Evolutionary conservation across 2,329 filamentous ascomycete genomes (phyloP), one percentile per base, ranked within the genome.

Genomic region (Calonectria leucothoes): DNA sequence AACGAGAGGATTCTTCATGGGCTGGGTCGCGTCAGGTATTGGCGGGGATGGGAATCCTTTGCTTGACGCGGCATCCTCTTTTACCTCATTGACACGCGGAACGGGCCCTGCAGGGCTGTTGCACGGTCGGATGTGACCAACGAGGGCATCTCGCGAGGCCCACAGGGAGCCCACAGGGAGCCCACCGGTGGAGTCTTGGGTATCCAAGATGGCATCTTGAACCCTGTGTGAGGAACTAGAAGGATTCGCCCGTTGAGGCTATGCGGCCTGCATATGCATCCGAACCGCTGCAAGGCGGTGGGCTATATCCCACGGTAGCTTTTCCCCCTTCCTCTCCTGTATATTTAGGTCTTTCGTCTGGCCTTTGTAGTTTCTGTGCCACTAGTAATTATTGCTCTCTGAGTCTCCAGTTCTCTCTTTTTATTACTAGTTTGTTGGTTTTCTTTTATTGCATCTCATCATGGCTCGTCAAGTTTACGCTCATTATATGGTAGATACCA

Each of bases 401-500:
- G n/a, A 57, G 31, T 15, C 29, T 39, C 15, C 33, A 37, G n/a
- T 23, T 61, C 55, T 20, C 17, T 61, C 52, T 59, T 8, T 27
- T 17, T 39, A 11, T 59, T 37, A 27, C 10, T 20, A 25, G 6
- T 37, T 39, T n/a, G 7, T 39, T 59, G 1, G 2, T 39, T 59
- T 25, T 59, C 31, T 35, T 20, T 25, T 5, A 25, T 59, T 39
- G 33, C 55, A 27, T 20, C 29, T 49, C 65, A 73, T 23, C 67
- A 78, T 78, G 76, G 61, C 76, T 27, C 76, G 77, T 45, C 76
- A 79, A 59, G 81, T 82, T 35, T 82, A 80, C 64, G 81, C 81
- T 57, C 81, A 82, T 57, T 82, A 82, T 71, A 80, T 82, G 79
- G 81, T 84, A 23, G 6, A 15, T 37, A 15, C n/a, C n/a, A 35